These are phyloP conservation scores for Arctium minus DNA, from an alignment of 129 eudicot genomes.

Conservation along the genomic window DNA sequence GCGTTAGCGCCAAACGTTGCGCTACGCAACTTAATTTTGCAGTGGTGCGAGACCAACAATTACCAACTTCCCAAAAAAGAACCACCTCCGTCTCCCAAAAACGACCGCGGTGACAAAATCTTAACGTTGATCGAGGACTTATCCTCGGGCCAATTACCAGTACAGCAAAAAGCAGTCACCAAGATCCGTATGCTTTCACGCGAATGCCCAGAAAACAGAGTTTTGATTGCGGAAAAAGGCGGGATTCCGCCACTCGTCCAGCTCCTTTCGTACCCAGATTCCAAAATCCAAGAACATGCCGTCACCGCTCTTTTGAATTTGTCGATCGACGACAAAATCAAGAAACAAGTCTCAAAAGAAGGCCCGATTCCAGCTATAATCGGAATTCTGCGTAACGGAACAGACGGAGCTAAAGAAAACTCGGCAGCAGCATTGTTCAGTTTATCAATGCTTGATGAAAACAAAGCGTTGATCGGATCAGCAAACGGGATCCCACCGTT, in stretches of 20 bases:
- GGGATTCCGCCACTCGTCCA: constrained; percentile 70
- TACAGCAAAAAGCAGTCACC: constrained; percentile 57
- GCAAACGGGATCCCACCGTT: constrained; percentile 71
- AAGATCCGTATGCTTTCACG: constrained; percentile 67
- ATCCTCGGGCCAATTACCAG: constrained; percentile 47
- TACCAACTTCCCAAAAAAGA: constrained; percentile 49
- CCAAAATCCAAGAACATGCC: constrained; percentile 77
- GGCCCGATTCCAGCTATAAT: constrained; percentile 64
- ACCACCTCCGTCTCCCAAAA: constrained; percentile 29
- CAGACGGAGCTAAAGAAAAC: constrained; percentile 71
- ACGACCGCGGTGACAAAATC: constrained; percentile 38
- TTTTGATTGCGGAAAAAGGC: constrained; percentile 56
- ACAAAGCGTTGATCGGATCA: constrained; percentile 58
- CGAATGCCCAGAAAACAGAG: constrained; percentile 65
- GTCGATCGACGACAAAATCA: constrained; percentile 70
- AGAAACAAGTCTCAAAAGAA: constrained; percentile 59
- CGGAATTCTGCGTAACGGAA: constrained; percentile 55
- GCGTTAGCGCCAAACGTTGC: constrained; percentile 73
- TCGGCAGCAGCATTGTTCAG: constrained; percentile 86
- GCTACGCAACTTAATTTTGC: constrained; percentile 57
- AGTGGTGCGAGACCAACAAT: constrained; percentile 74
- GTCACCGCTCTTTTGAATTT: constrained; percentile 78
- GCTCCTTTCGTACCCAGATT: constrained; percentile 68
- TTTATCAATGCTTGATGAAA: constrained; percentile 87
- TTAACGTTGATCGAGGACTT: constrained; percentile 44